Conservation (phyloP, 306 rosid genomes). For the Dalbergia cultrata region DNA sequence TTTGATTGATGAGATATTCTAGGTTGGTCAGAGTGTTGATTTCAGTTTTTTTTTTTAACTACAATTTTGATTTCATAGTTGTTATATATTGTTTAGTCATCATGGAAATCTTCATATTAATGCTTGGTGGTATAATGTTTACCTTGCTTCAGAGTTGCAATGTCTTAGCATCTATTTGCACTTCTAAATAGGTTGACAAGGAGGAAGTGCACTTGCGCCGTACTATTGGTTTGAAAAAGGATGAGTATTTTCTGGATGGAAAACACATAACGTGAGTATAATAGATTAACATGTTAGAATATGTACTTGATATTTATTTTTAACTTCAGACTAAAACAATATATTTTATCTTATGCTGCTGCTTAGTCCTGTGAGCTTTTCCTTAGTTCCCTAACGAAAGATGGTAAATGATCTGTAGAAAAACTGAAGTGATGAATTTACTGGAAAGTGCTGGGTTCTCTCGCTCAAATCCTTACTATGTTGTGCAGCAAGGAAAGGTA, state of each 20-base stretch:
- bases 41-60: neutral
- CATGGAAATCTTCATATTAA: neutral
- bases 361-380: conserved; percentile 24
- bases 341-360: conserved; percentile 26
- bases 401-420: conserved; percentile 60
- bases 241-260: conserved; percentile 95
- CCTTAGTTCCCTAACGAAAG: conserved; percentile 23
- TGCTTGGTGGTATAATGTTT: conserved; percentile 16
- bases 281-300: conserved; percentile 2
- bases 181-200: conserved; percentile 84
- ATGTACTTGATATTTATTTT: conserved; percentile 11
- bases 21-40: conserved; percentile 13
- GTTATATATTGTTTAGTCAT: conserved; percentile 38
- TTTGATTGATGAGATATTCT: conserved; percentile 24
- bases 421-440: conserved; percentile 98
- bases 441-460: conserved; percentile 99
- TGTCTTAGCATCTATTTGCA: conserved; percentile 28
- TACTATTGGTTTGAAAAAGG: conserved; percentile 86
- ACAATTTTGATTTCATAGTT: neutral
- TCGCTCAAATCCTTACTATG: conserved; percentile 98
- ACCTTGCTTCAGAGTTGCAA: neutral
- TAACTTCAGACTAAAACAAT: neutral
- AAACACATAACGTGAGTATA: conserved; percentile 93
- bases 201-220: conserved; percentile 98
- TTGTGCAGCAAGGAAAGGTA: conserved; percentile 99